Conservation (phyloP, 768 basidiomycete genomes). For the Tylopilus felleus region DNA sequence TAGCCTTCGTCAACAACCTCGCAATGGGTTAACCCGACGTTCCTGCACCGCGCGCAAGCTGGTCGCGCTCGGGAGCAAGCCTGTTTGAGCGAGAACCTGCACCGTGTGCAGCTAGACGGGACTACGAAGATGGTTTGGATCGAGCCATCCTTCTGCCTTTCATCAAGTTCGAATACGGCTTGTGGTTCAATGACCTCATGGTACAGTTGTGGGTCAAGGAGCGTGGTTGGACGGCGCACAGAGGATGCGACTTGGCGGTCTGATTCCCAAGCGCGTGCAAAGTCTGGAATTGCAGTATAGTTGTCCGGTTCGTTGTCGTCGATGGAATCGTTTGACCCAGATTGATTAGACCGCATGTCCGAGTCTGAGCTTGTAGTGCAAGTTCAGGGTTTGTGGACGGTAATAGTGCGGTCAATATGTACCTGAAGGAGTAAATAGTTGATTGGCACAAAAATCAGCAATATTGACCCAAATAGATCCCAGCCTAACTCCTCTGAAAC, state of each 20-base stretch:
- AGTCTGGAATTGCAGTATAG: slow-evolving; percentile 9
- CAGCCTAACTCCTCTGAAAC: too few relatives aligned
- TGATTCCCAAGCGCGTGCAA: slow-evolving; percentile 21
- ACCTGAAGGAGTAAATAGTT: too few relatives aligned
- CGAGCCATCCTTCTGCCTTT: slow-evolving; percentile 6
- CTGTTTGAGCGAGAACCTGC: not conserved
- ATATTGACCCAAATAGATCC: not conserved
- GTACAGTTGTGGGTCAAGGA: slow-evolving; percentile 15
- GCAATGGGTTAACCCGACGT: slow-evolving; percentile 3
- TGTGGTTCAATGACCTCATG: slow-evolving; percentile 19
- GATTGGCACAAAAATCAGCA: not conserved
- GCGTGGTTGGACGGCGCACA: slow-evolving; percentile 27
- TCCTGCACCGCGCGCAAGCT: slow-evolving; percentile 24
- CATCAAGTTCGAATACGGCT: slow-evolving; percentile 28
- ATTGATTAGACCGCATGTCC: slow-evolving; percentile 10
- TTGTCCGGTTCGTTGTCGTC: not conserved
- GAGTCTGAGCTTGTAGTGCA: not conserved
- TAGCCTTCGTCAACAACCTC: slow-evolving; percentile 3
- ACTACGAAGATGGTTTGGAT: slow-evolving; percentile 21
- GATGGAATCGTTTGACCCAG: not conserved
- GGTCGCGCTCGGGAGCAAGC: slow-evolving; percentile 29
- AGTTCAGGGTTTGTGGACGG: not conserved
- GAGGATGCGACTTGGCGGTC: slow-evolving; percentile 5
- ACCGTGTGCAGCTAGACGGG: slow-evolving; percentile 18
- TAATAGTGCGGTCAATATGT: too few relatives aligned